Evolutionary conservation across 306 rosid species (phyloP), one percentile per base, ranked within the genome.

Genomic region (Acacia crassicarpa): DNA sequence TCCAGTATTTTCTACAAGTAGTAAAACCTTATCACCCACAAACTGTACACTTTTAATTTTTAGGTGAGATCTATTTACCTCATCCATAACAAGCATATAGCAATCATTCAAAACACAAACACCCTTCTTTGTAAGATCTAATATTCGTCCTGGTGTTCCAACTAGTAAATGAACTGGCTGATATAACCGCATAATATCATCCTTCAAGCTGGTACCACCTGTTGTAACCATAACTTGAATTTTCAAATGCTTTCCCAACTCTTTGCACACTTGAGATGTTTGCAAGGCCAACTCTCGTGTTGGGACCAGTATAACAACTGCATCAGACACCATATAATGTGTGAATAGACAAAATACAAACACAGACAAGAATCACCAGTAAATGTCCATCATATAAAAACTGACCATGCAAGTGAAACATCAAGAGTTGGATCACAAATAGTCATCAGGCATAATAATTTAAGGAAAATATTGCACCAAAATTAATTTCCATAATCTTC

Each of bases 201-300:
- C 99, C 89, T 91, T 95, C 68, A 95, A 89, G 86, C 99, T 95
- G 68, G 99, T 95, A 83, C 99, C 99, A 53, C 99, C 99, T 2
- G 98, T 95, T 25, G 99, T 95, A 72, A 93, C 99, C 99, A 95
- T 95, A 69, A 95, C 98, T 88, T 95, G 97, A 85, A 95, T 91
- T 44, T 93, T 79, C 92, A 95, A 91, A 89, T 95, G 94, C 75
- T 95, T 95, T 78, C 96, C 99, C 7, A 95, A 90, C 89, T 95
- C 99, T 88, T 95, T 95, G 72, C 99, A 95, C 65, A 95, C 99
- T 93, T 95, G 99, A 54, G 99, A 95, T 73, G 99, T 93, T 88
- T 95, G 99, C 89, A 95, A 94, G 82, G 99, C 99, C 88, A 95
- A 66, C 81, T 95, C 99, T 53, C 99, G 88, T 61, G 99, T 95